These are phyloP conservation scores for Phaeodactylum tricornutum DNA, from an alignment of 108 stramenopile genomes.

Conservation along the genomic window DNA sequence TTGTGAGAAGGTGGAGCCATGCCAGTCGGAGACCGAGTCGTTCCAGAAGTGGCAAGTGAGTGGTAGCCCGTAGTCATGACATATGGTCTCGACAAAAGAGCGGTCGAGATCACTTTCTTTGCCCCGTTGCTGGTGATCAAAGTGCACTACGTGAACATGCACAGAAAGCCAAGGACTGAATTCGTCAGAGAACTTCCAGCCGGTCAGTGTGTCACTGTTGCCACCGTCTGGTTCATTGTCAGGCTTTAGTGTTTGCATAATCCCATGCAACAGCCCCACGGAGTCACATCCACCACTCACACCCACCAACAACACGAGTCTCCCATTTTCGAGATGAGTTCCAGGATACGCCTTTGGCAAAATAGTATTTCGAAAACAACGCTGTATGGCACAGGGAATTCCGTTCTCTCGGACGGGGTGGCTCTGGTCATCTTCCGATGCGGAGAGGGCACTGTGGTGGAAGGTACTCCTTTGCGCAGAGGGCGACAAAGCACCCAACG, in stretches of 20 bases:
- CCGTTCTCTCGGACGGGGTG: too few species aligned
- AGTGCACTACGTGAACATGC: constrained; percentile 70
- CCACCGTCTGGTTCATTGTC: background rate
- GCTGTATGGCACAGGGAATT: too few species aligned
- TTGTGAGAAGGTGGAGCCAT: constrained; percentile 56
- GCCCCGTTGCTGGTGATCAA: constrained; percentile 76
- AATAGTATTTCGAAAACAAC: too few species aligned
- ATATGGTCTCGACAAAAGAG: constrained; percentile 47
- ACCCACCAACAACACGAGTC: constrained; percentile 37
- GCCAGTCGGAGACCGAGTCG: background rate
- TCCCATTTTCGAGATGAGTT: constrained; percentile 5
- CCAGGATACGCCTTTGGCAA: too few species aligned
- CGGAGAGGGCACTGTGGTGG: too few species aligned
- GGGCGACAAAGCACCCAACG: too few species aligned
- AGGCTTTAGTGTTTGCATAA: constrained; percentile 24
- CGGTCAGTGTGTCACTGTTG: background rate
- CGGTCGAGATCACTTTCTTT: constrained; percentile 52
- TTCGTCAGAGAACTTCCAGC: background rate
- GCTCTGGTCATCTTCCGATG: too few species aligned
- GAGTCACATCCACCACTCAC: constrained; percentile 91
- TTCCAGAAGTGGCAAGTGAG: constrained; percentile 53
- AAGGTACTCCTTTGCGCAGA: too few species aligned
- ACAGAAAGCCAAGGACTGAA: constrained; percentile 11
- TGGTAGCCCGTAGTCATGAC: constrained; percentile 30
- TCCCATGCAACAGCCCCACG: constrained; percentile 64